Evolutionary conservation across 176 grass and related monocot species (phyloP), one percentile per base, ranked within the genome.

Genomic region (Poa annua): DNA sequence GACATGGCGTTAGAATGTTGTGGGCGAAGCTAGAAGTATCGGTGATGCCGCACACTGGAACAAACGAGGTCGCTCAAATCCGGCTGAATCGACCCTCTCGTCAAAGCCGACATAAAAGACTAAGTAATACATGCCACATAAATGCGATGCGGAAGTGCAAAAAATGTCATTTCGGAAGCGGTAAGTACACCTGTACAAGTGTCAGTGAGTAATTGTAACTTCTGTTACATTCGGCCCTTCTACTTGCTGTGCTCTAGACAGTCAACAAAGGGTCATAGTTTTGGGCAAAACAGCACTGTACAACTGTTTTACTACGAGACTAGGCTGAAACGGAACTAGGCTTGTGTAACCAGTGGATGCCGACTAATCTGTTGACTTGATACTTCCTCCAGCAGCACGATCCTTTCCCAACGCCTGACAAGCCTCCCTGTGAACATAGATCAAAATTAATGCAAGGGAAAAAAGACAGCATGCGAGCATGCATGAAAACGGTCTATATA

Each of bases 381-480:
- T 11, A n/a, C 29, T 71, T 69, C 73, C 54, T 78, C 29, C 26
- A 44, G 13, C 60, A 32, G 4, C 13, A 55, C 42, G 21, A 25
- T 75, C 72, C 47, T 20, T 67, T 42, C 52, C 41, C 82, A 84
- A 67, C 7, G 82, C 56, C 53, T 88, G 60, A 36, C 38, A 10
- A 29, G 80, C 86, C 16, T 87, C 71, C 79, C 85, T 87, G 71
- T 0, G 14, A 67, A 57, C 3, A 32, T 33, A 19, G 29, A 74
- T 19, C 45, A 76, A 38, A 73, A 73, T 47, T 73, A 22, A 17
- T 13, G 10, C 29, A 42, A 66, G 14, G 5, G 32, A 3, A 38
- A 54, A 76, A 76, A 17, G 47, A 9, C 16, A 25, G 12, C 42
- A 48, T 21, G 7, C 69, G 7, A 44, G 1, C 1, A 3, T 8